Conservation (phyloP, 495 filamentous ascomycete genomes). For the Aspergillus hancockii region DNA sequence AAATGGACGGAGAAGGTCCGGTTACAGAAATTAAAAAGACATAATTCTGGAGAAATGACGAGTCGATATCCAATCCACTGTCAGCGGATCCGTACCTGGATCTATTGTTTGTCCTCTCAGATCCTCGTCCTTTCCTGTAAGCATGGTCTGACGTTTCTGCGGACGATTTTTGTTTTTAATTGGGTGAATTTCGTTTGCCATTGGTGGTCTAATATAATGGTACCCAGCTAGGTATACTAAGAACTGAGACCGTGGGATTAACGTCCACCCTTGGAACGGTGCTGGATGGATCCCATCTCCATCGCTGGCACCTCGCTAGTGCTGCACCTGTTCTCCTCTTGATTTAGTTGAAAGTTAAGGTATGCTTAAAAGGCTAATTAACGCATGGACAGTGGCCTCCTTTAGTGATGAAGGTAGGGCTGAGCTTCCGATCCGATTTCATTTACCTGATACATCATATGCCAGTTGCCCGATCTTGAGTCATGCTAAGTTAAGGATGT, state of each 20-base stretch:
- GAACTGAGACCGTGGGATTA: neutral
- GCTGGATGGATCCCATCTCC: neutral
- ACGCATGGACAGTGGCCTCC: neutral
- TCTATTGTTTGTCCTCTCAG: neutral
- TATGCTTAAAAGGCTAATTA: neutral
- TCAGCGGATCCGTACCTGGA: neutral
- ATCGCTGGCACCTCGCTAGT: neutral
- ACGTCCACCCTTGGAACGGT: neutral
- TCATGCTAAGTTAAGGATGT: neutral
- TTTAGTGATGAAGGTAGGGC: neutral
- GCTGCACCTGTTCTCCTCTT: neutral
- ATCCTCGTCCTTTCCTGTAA: neutral
- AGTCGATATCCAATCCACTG: neutral
- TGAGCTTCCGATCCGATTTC: slow-evolving; percentile 4
- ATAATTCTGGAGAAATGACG: neutral
- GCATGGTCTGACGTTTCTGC: neutral
- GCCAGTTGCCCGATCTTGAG: neutral
- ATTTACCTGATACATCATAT: slow-evolving; percentile 5
- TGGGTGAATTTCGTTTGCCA: no score
- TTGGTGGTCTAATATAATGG: neutral
- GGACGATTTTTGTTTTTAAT: no score
- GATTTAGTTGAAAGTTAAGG: neutral
- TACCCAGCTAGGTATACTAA: no score
- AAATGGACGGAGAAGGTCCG: neutral
- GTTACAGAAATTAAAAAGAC: neutral